Base-by-base conservation (phyloP, 2,329 filamentous ascomycete genomes). In the Aspergillus latus region DNA sequence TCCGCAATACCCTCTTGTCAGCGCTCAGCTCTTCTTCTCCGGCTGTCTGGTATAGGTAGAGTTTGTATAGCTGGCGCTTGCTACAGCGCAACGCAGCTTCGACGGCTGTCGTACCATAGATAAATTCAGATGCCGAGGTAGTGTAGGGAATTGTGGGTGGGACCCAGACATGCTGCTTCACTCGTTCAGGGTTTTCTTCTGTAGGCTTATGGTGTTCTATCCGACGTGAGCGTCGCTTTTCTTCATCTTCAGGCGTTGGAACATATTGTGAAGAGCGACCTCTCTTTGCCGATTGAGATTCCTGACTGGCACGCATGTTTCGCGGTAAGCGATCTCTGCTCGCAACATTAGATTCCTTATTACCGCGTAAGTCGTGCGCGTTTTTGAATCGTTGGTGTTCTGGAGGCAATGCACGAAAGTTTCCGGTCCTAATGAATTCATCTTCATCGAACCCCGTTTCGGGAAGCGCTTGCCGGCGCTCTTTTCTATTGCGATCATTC, bases 101-200 rank as follows among this genome's bases (percentile, higher is more conserved):
- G 21, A 97, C 90, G 1, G 90, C 86, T 2, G 88, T 89, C 44
- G 83, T 84, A 5, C 94, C 94, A 69, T 96, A 97, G 2, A 99
- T 79, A 65, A 97, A 97, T 59, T 96, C 88, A 0, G 92, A 96
- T 4, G 90, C 90, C 0, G 93, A 88, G 0, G 91, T 95, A 0
- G 90, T 91, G 68, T 93, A 87, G 1, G 85, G 84, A 15, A 89
- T 80, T 5, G 76, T 70, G 3, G 74, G 57, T 0, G 78, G 78
- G 1, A 74, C 68, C 57, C 62, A 71, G 44, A 75, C 68, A 40
- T 71, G 59, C 15, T 64, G 54, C 40, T 71, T 73, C 8, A 73
- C 62, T 42, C 66, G 63, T 58, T 74, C 70, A 21, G 72, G 72
- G 30, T 59, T 56, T 39, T 54, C 56, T 10, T 69, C 64, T 28